These are phyloP conservation scores for Achaetomium macrosporum DNA, from an alignment of 2,329 filamentous ascomycete genomes.

Conservation along the genomic window DNA sequence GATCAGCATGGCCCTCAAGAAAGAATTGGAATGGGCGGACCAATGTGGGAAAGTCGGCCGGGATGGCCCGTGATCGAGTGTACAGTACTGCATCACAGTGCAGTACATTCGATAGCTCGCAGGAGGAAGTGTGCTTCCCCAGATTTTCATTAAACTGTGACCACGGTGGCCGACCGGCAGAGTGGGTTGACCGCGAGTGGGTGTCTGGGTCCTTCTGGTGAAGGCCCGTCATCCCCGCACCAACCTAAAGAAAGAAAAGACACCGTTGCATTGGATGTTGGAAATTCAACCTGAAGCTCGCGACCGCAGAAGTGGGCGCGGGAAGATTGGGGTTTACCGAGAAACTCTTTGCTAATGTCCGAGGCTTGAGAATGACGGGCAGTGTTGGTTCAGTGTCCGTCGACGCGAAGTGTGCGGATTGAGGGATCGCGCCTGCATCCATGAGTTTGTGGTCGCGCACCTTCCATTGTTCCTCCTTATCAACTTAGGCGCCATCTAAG, in stretches of 20 bases:
- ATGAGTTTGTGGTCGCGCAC: neutral
- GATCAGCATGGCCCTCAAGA: neutral
- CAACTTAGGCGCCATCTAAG: too few relatives aligned
- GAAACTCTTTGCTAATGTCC: neutral
- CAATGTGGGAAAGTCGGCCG: conserved; percentile 1
- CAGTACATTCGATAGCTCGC: too few relatives aligned
- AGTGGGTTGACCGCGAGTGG: conserved; percentile 17
- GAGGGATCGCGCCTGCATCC: conserved; percentile 7
- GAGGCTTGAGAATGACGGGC: neutral
- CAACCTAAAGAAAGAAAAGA: neutral
- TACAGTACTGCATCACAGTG: neutral
- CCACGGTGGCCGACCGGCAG: conserved; percentile 10
- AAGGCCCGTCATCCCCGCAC: conserved; percentile 17
- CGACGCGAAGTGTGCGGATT: neutral
- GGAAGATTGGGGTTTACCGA: neutral
- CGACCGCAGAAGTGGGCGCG: conserved; percentile 15
- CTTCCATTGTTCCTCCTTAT: neutral
- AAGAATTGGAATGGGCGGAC: neutral
- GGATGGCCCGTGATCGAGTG: conserved; percentile 2
- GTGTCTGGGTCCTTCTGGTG: conserved; percentile 14
- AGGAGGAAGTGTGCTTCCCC: conserved; percentile 13
- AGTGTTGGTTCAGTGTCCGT: neutral
- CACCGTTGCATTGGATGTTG: conserved; percentile 6
- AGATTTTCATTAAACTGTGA: conserved; percentile 1
- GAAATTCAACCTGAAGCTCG: neutral